phyloP scores from a whole-genome alignment of 305 asterid genomes.

The Plantago lanceolata region DNA sequence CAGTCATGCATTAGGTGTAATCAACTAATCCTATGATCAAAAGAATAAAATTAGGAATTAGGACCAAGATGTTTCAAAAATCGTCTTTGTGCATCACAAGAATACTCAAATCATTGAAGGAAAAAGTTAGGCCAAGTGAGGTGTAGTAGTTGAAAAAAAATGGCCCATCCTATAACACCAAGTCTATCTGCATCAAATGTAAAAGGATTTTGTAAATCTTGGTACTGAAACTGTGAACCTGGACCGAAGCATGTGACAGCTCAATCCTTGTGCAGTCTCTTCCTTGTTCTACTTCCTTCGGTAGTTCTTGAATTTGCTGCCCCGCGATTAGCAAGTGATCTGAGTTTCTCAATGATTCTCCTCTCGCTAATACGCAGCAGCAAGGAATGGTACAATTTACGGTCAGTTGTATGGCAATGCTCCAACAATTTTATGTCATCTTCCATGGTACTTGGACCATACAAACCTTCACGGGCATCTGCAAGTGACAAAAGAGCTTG shows the following conservation, averaged over 20 bases:
- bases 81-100: too few species aligned
- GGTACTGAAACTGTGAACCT: not conserved
- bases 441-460: slow-evolving; percentile 48
- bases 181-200: not conserved
- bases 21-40: too few species aligned
- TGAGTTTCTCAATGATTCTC: slow-evolving; percentile 60
- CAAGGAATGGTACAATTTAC: slow-evolving; percentile 57
- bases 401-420: slow-evolving; percentile 36
- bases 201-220: slow-evolving; percentile 1
- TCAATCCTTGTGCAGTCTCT: slow-evolving; percentile 18
- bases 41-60: too few species aligned
- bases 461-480: slow-evolving; percentile 64
- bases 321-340: slow-evolving; percentile 40
- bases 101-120: too few species aligned
- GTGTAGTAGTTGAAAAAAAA: too few species aligned
- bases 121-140: too few species aligned
- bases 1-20: too few species aligned
- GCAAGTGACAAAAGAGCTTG: slow-evolving; percentile 59
- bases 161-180: not conserved
- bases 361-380: slow-evolving; percentile 78
- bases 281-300: slow-evolving; percentile 27
- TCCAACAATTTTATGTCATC: slow-evolving; percentile 46
- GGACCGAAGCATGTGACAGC: not conserved
- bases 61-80: too few species aligned
- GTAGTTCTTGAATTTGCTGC: slow-evolving; percentile 13